Percentiles rank a stretch among this genome's conserved stretches.
phyloP scores from a whole-genome alignment of 371 early-diverging fungal genomes.

The Apophysomyces variabilis region DNA sequence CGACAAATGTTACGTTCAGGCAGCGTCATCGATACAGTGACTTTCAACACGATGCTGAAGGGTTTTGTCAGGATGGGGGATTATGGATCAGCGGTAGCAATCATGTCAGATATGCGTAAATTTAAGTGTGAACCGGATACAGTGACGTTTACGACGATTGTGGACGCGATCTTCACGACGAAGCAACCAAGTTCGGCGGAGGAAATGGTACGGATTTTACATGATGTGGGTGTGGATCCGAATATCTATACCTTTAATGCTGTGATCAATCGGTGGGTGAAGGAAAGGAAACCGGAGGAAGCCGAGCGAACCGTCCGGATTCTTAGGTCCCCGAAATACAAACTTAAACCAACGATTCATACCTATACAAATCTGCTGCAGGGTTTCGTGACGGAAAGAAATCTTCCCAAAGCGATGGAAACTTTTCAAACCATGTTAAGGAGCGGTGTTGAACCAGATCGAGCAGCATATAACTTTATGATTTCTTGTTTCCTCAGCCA shows the following conservation, averaged over 20 bases:
- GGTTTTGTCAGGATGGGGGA: conserved; percentile 36
- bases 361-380: conserved; percentile 53
- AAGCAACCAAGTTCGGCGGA: conserved; percentile 28
- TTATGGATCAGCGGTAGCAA: conserved; percentile 22
- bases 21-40: conserved; percentile 41
- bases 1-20: conserved; percentile 36
- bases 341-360: conserved; percentile 42
- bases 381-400: conserved; percentile 36
- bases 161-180: conserved; percentile 43
- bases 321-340: conserved; percentile 15
- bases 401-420: conserved; percentile 41
- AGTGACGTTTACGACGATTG: conserved; percentile 48
- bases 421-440: conserved; percentile 39
- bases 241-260: conserved; percentile 53
- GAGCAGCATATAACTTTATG: conserved; percentile 51
- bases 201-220: conserved; percentile 33
- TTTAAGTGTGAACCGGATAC: conserved; percentile 39
- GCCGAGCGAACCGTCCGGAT: conserved; percentile 42
- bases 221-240: conserved; percentile 37
- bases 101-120: conserved; percentile 48
- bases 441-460: conserved; percentile 39
- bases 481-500: conserved; percentile 42
- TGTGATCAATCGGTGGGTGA: conserved; percentile 48
- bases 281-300: conserved; percentile 27
- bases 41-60: conserved; percentile 55